phyloP scores from a whole-genome alignment of 306 rosid genomes.

The Senna siamea region DNA sequence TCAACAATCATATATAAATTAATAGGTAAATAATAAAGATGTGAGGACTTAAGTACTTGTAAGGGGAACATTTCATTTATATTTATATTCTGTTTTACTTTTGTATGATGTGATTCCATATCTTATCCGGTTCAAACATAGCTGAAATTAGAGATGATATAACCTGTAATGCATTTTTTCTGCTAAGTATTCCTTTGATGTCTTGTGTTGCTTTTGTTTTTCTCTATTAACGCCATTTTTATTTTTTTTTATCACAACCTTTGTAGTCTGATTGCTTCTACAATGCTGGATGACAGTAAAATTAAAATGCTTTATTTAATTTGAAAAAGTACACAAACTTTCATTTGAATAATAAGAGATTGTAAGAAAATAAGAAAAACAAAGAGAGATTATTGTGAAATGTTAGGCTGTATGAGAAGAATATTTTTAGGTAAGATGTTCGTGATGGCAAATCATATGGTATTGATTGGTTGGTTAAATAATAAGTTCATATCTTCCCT shows the following conservation, averaged over 20 bases:
- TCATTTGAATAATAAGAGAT: too few relatives aligned
- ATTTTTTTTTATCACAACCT: slow-evolving; percentile 33
- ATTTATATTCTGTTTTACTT: neutral
- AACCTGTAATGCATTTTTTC: neutral
- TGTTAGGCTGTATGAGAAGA: too few relatives aligned
- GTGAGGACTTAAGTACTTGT: neutral
- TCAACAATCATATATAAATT: neutral
- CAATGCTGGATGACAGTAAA: slow-evolving; percentile 99
- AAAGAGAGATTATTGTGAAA: too few relatives aligned
- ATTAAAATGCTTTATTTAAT: too few relatives aligned
- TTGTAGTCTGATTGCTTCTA: slow-evolving; percentile 95
- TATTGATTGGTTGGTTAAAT: too few relatives aligned
- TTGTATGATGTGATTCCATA: too few relatives aligned
- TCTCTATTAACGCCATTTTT: slow-evolving; percentile 26
- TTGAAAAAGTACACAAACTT: too few relatives aligned
- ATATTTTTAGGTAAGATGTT: too few relatives aligned
- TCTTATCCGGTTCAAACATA: slow-evolving; percentile 4
- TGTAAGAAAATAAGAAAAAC: too few relatives aligned
- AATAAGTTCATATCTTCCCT: too few relatives aligned
- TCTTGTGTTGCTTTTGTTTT: slow-evolving; percentile 33
- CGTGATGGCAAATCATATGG: too few relatives aligned
- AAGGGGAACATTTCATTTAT: neutral
- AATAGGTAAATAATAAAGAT: neutral
- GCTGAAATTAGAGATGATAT: neutral
- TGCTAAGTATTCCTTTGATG: neutral